Base-by-base conservation (phyloP, 2,329 filamentous ascomycete genomes). In the Chaetoscypha palmicola region DNA sequence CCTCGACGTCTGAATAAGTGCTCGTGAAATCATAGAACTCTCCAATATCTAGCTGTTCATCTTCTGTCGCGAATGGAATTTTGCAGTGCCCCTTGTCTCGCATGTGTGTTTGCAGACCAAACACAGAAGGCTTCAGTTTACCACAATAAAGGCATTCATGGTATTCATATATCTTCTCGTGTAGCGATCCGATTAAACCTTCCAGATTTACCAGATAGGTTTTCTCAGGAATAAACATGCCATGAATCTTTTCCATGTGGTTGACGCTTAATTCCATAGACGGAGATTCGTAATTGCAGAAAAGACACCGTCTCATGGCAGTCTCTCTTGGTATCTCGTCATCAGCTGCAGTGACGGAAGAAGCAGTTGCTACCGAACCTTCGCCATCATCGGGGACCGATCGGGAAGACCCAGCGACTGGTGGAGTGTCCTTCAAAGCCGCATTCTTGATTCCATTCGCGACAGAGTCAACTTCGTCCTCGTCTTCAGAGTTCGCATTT, bases 21-120 rank as follows among this genome's bases (percentile, higher is more conserved):
- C 86, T 86, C 53, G 86, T 78, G 74, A 98, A 98, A 62, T 98
- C 92, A 66, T 98, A 98, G 65, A 87, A 96, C 53, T 97, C 87
- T 45, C 92, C 92, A 59, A 98, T 87, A 44, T 94, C 88, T 22
- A 97, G 76, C 68, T 96, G 88, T 60, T 97, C 89, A 26, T 85
- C 83, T 61, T 96, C 87, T 0, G 81, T 83, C 40, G 83, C 81
- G 64, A 91, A 98, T 0, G 88, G 90, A 55, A 98, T 94, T 76
- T 90, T 95, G 74, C 91, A 97, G 66, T 98, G 92, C 1, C 88
- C 85, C 62, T 89, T 91, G 63, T 98, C 92, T 34, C 88, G 82
- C 92, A 98, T 98, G 64, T 98, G 92, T 0, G 90, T 96, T 62
- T 96, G 90, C 20, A 90, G 79, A 14, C 86, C 91, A 45, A 82